Evolutionary conservation across 257 asterid species (phyloP), one percentile per base, ranked within the genome.

Genomic region (Primulina tabacum): DNA sequence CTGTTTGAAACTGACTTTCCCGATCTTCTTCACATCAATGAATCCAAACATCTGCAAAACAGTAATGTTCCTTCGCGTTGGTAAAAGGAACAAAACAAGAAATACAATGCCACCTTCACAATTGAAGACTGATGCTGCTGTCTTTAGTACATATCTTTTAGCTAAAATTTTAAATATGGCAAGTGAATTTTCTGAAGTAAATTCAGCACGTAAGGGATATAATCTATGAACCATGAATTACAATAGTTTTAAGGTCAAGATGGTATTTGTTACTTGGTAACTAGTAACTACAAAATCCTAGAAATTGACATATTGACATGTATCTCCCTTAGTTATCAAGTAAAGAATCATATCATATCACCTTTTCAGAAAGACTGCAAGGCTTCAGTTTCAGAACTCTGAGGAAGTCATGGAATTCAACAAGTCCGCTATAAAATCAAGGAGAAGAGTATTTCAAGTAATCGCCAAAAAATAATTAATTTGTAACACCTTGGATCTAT

Each of bases 1-100:
- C 97, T 89, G 97, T 76, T 88, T 94, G 67, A 94, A 94, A 43
- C 92, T 79, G 70, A 89, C 79, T 80, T 87, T 85, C 53, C 98
- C 94, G 4, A 59, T 85, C 86, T 85, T 89, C 87, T 79, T 83
- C 78, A 81, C 85, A 73, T 94, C 97, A 73, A 89, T 60, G 78
- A 85, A 91, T 26, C 70, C 86, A 81, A 94, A 91, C 68, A 94
- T 89, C 99, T 91, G 91, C 65, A 55, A 59, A 67, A 68, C 57
- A 43, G 33, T 58, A 47, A 47, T 28, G n/a, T 21, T 50, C 28
- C 40, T 57, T 65, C 28, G 68, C 35, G 65, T 34, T 32, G 74
- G 35, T 21, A n/a, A 34, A 26, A 38, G n/a, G 64, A 4, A 53
- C 16, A 34, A 55, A 62, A 32, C 74, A 62, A 58, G 55, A 47